Evolutionary conservation across 2,329 filamentous ascomycete genomes (phyloP).

Genomic region (Fusarium mundagurra): DNA sequence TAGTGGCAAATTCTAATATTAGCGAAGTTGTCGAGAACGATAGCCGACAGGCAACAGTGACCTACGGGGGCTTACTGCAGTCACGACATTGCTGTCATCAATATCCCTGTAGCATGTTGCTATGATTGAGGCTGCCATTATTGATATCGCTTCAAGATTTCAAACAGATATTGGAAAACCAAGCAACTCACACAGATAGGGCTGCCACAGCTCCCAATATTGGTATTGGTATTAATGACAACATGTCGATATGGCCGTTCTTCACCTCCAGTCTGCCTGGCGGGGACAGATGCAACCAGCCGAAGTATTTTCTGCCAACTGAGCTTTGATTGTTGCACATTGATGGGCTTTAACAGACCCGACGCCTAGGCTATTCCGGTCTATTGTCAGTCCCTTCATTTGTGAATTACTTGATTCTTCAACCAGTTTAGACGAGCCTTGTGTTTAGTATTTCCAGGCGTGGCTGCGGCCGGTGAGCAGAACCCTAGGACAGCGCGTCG

Average conservation of each 20-base stretch:
- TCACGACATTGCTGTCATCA: slow-evolving; percentile 23
- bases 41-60: slow-evolving; percentile 21
- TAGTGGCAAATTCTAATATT: slow-evolving; percentile 34
- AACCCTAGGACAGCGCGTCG: slow-evolving; percentile 26
- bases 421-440: slow-evolving; percentile 2
- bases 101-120: slow-evolving; percentile 7
- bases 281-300: slow-evolving; percentile 20
- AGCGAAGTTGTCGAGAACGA: slow-evolving; percentile 16
- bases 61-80: slow-evolving; percentile 14
- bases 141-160: background rate
- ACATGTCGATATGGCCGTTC: slow-evolving; percentile 5
- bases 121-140: background rate
- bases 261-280: slow-evolving; percentile 3
- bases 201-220: background rate
- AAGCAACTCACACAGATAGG: background rate
- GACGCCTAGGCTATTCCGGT: background rate
- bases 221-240: background rate
- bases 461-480: slow-evolving; percentile 43
- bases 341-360: slow-evolving; percentile 27
- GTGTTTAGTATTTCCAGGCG: slow-evolving; percentile 22
- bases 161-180: background rate
- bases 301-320: slow-evolving; percentile 4
- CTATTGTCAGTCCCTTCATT: background rate
- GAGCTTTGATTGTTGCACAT: slow-evolving; percentile 15
- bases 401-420: background rate